These are phyloP conservation scores for Rhizophagus sp. DNA, from an alignment of 192 early-diverging fungal genomes.

Conservation along the genomic window DNA sequence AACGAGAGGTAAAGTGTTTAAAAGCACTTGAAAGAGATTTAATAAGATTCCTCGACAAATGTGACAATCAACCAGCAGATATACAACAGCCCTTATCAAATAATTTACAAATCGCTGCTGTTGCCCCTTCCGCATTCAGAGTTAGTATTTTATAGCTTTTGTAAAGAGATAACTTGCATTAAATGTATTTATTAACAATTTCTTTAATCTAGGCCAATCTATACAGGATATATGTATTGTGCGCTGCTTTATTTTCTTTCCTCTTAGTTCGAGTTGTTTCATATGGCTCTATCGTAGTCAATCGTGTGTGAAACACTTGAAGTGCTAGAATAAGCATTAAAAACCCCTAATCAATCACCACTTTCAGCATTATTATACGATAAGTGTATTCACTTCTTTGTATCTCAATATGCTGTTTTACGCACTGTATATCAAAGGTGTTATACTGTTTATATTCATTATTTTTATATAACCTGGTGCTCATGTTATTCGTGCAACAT, in stretches of 20 bases:
- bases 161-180: not conserved
- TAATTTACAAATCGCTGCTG: not conserved
- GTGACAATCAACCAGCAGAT: not conserved
- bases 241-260: not conserved
- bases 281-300: not conserved
- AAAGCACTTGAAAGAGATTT: not conserved
- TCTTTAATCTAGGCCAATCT: not conserved
- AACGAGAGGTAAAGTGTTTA: not conserved
- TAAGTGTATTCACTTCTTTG: not conserved
- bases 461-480: not conserved
- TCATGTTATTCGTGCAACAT: not conserved
- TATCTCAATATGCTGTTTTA: not conserved
- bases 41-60: conserved; percentile 5
- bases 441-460: not conserved
- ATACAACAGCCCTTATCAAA: not conserved
- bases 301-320: not conserved
- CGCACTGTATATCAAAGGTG: not conserved
- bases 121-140: not conserved
- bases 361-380: not conserved
- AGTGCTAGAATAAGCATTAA: not conserved
- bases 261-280: not conserved
- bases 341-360: not conserved
- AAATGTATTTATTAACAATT: not conserved
- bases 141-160: not conserved
- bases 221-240: conserved; percentile 1